These are phyloP conservation scores for Salix viminalis DNA, from an alignment of 345 rosid genomes.

Conservation along the genomic window DNA sequence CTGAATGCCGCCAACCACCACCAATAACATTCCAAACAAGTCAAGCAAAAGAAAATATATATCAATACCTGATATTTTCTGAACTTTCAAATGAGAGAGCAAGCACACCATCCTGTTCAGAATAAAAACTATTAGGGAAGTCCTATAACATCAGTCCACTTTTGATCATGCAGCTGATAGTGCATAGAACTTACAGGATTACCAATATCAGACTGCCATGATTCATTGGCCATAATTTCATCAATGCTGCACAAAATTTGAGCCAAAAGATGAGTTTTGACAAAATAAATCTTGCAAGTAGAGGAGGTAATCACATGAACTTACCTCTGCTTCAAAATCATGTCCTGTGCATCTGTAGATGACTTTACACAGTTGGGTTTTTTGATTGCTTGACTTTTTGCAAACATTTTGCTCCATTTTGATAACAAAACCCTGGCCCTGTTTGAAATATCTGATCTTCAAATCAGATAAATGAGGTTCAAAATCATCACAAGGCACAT, in stretches of 20 bases:
- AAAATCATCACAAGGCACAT: constrained; percentile 24
- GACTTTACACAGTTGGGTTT: constrained; percentile 62
- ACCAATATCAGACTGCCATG: constrained; percentile 43
- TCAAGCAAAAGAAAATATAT: background rate
- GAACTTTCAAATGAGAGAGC: constrained; percentile 46
- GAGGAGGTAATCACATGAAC: constrained; percentile 23
- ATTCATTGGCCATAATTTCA: constrained; percentile 72
- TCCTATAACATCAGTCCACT: background rate
- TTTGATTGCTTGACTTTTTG: constrained; percentile 63
- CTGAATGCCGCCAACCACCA: constrained; percentile 15
- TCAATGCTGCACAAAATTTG: constrained; percentile 56
- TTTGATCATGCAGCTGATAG: constrained; percentile 7
- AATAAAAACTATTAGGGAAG: constrained; percentile 20
- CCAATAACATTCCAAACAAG: background rate
- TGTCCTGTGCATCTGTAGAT: constrained; percentile 53
- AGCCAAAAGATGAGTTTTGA: constrained; percentile 8
- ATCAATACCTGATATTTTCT: constrained; percentile 54
- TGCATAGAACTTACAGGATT: constrained; percentile 48
- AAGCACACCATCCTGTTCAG: constrained; percentile 55
- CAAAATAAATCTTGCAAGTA: constrained; percentile 6
- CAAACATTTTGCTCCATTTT: constrained; percentile 87
- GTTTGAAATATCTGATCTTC: constrained; percentile 99
- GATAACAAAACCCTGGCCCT: constrained; percentile 87
- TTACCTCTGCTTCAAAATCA: constrained; percentile 79
- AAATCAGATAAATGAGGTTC: constrained; percentile 84